phyloP scores from a whole-genome alignment of 345 rosid species.

The Carallia brachiata region DNA sequence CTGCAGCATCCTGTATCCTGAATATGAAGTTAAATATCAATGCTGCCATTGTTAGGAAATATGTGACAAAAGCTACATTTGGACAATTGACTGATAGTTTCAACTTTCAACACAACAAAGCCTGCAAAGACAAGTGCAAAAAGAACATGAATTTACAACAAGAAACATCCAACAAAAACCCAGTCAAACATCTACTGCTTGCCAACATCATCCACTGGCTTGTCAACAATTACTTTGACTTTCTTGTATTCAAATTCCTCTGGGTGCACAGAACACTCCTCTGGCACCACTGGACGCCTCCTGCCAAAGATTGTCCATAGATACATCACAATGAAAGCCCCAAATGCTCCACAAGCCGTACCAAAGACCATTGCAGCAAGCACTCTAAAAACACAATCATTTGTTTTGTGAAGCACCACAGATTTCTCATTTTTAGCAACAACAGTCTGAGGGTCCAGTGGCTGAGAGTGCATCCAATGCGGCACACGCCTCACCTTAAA shows the following conservation, averaged over 20 bases:
- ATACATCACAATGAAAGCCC: constrained; percentile 50
- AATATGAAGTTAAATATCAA: constrained; percentile 16
- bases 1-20: constrained; percentile 1
- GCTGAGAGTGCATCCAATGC: constrained; percentile 58
- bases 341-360: constrained; percentile 59
- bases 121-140: constrained; percentile 36
- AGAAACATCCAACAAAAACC: constrained; percentile 21
- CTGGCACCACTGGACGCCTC: constrained; percentile 57
- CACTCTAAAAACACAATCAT: constrained; percentile 47
- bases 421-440: constrained; percentile 33
- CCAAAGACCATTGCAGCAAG: constrained; percentile 61
- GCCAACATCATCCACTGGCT: constrained; percentile 50
- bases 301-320: constrained; percentile 61
- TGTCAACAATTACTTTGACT: constrained; percentile 48
- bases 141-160: constrained; percentile 59
- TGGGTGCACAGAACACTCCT: constrained; percentile 51
- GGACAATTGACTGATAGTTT: constrained; percentile 47
- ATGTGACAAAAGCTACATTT: constrained; percentile 38
- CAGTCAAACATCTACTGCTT: constrained; percentile 36
- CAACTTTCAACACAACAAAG: constrained; percentile 41
- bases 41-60: constrained; percentile 21
- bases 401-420: constrained; percentile 28
- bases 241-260: constrained; percentile 63
- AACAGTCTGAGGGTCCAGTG: constrained; percentile 42
- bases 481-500: constrained; percentile 43